phyloP scores from a whole-genome alignment of 371 early-diverging fungal species.

The Phascolomyces articulosus region DNA sequence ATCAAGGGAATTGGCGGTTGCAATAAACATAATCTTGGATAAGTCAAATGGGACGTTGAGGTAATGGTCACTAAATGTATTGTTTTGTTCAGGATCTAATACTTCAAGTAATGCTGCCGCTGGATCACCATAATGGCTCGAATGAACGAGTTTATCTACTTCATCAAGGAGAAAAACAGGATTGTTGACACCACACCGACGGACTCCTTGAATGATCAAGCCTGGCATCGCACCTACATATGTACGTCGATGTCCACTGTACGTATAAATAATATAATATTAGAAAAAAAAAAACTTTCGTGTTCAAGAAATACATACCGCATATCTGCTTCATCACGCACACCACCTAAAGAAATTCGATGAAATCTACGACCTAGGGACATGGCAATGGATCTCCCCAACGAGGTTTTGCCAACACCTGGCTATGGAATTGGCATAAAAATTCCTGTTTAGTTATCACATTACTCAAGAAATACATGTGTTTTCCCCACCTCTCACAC shows the following conservation, averaged over 20 bases:
- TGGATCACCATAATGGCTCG: conserved; percentile 78
- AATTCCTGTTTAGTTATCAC: not conserved
- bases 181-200: conserved; percentile 75
- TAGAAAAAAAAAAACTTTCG: not conserved
- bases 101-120: conserved; percentile 76
- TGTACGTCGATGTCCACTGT: conserved; percentile 87
- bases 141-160: conserved; percentile 78
- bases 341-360: conserved; percentile 86
- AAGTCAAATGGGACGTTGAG: conserved; percentile 85
- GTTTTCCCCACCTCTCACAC: too few species aligned
- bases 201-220: conserved; percentile 78
- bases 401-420: conserved; percentile 85
- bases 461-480: too few species aligned
- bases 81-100: conserved; percentile 90
- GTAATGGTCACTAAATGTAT: conserved; percentile 83
- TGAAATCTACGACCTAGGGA: conserved; percentile 83
- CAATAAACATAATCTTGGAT: conserved; percentile 84
- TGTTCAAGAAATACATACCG: conserved; percentile 25
- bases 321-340: conserved; percentile 89
- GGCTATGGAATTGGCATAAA: conserved; percentile 58
- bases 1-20: conserved; percentile 83
- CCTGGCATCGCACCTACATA: conserved; percentile 93
- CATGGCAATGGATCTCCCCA: conserved; percentile 82
- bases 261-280: not conserved
- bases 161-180: conserved; percentile 87